Base-by-base conservation (phyloP, 108 stramenopile species). In the Heterococcus sp. region DNA sequence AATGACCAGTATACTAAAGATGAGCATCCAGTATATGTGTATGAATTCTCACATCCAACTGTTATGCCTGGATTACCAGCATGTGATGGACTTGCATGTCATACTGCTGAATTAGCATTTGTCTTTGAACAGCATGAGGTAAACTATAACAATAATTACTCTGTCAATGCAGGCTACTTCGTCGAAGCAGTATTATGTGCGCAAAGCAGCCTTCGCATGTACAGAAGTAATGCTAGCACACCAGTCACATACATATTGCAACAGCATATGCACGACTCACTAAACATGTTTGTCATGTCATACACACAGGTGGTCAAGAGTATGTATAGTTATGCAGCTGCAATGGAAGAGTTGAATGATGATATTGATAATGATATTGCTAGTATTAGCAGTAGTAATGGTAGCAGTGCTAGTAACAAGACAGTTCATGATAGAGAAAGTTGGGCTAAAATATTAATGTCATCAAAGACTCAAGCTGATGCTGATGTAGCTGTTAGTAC, bases 91-190 rank as follows among this genome's bases (percentile, higher is more conserved):
- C 87, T 91, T 33, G 71, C 89, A 1, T 94, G 93, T 86, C 93
- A 94, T 86, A 94, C 93, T 0, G 84, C 92, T 1, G 93, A 94
- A 66, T 66, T 94, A 21, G 92, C 93, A 0, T 94, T 86, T 73
- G 91, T 92, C n/a, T 94, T 94, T 78, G 81, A 91, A 66, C 84
- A 91, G 2, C 88, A 92, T 88, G 86, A 88, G 37, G 83, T 91
- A 8, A 92, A 21, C 46, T 21, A n/a, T 58, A 21, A 58, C 14
- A 58, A 21, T 58, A 58, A 21, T 8, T 58, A 58, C 21, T 8
- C 46, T 58, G 14, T 8, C 46, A 8, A 78, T 58, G 1, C 28
- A 34, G 0, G 2, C 1, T 2, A 40, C 37, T 5, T 5, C 11
- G 63, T 46, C 38, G 63, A 63, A 14, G 37, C 2, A 2, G 3